A percentile compares a stretch with the other conserved stretches of the same genome.
These are phyloP conservation scores for Chaetoceros tenuissimus DNA, from an alignment of 108 stramenopile species.

Conservation along the genomic window DNA sequence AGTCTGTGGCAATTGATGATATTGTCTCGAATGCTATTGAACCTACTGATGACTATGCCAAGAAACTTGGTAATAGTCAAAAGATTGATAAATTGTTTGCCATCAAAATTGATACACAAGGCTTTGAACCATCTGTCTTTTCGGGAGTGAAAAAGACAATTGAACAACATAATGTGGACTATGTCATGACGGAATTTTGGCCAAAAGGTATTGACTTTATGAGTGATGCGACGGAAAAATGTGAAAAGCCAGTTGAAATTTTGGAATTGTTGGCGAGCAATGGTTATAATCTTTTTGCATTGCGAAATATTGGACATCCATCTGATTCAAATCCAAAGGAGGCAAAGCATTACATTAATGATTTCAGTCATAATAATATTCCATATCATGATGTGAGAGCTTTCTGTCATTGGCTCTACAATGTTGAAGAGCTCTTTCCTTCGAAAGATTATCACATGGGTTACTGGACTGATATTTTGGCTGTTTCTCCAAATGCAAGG, in stretches of 20 bases:
- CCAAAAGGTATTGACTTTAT: slow-evolving; percentile 23
- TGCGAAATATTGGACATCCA: slow-evolving; percentile 11
- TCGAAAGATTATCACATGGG: slow-evolving; percentile 19
- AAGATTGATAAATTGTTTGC: too few relatives aligned
- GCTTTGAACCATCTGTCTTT: slow-evolving; percentile 28
- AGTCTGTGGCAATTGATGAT: too few relatives aligned
- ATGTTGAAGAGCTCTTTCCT: slow-evolving; percentile 11
- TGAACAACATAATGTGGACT: neutral
- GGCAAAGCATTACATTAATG: neutral
- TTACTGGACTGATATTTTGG: slow-evolving; percentile 23
- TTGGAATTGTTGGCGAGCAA: slow-evolving; percentile 2
- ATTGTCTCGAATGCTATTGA: too few relatives aligned
- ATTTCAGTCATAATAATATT: slow-evolving; percentile 8
- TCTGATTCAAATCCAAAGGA: neutral
- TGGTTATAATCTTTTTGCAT: slow-evolving; percentile 9
- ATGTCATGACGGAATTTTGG: slow-evolving; percentile 21
- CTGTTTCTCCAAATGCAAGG: too few relatives aligned
- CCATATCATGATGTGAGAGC: too few relatives aligned
- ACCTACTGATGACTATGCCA: too few relatives aligned
- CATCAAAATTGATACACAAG: slow-evolving; percentile 28
- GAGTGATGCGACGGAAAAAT: neutral
- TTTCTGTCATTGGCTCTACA: slow-evolving; percentile 18
- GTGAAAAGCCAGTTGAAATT: neutral
- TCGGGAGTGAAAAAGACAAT: slow-evolving; percentile 8
- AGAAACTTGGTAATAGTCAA: too few relatives aligned